These are phyloP conservation scores for Tephrocybe sp. DNA, from an alignment of 768 basidiomycete species.

Conservation along the genomic window DNA sequence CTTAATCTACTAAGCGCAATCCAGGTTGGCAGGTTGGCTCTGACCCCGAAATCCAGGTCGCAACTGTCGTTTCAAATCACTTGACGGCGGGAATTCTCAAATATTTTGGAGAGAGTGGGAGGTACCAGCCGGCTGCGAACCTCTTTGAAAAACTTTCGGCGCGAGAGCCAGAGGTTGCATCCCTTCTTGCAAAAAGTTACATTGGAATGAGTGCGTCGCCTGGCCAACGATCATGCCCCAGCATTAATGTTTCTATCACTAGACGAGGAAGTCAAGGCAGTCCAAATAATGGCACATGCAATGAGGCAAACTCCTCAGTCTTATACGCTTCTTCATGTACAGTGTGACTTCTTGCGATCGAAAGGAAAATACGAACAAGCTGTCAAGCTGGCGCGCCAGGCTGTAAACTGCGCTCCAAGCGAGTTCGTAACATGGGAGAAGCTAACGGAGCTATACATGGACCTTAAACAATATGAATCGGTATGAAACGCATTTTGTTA, in stretches of 20 bases:
- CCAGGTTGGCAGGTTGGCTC: conserved; percentile 98
- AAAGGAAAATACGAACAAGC: conserved; percentile 91
- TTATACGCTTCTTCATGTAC: conserved; percentile 91
- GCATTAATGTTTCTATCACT: background rate
- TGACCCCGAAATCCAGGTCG: conserved; percentile 98
- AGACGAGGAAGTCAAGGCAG: conserved; percentile 99
- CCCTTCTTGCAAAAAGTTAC: conserved; percentile 84
- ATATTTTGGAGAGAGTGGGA: conserved; percentile 91
- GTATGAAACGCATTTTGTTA: conserved; percentile 31
- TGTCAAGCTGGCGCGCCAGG: conserved; percentile 86
- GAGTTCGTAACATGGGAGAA: conserved; percentile 99
- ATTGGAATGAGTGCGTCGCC: conserved; percentile 90
- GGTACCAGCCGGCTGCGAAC: conserved; percentile 87
- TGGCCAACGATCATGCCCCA: background rate
- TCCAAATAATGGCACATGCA: conserved; percentile 87
- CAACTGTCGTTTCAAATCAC: conserved; percentile 95
- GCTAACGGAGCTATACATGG: conserved; percentile 92
- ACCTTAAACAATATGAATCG: conserved; percentile 83
- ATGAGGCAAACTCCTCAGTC: conserved; percentile 87
- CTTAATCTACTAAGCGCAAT: background rate
- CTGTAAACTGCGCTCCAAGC: conserved; percentile 97
- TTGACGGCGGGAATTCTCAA: conserved; percentile 94
- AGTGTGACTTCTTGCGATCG: conserved; percentile 89
- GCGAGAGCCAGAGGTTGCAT: conserved; percentile 89
- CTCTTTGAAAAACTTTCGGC: conserved; percentile 88